Conservation (phyloP, 2,329 filamentous ascomycete species). For the Emericellopsis atlantica region DNA sequence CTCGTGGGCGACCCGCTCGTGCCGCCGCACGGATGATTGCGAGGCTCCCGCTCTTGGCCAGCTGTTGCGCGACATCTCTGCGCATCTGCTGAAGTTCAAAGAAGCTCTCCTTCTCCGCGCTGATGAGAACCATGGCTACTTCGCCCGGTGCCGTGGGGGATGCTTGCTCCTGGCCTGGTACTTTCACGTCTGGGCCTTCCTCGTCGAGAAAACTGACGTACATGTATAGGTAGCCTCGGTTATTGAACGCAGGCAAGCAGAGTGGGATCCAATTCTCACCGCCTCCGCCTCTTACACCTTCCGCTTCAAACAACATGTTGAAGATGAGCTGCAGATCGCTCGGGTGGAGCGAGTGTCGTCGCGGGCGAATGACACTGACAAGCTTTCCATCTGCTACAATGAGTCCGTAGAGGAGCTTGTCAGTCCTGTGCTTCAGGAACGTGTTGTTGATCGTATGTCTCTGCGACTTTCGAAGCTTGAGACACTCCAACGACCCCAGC, state of each 20-base stretch:
- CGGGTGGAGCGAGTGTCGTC: conserved; percentile 89
- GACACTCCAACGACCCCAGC: conserved; percentile 80
- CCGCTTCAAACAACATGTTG: conserved; percentile 97
- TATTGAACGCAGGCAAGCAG: conserved; percentile 94
- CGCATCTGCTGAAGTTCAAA: conserved; percentile 72
- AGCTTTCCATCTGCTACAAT: conserved; percentile 86
- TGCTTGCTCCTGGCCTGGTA: conserved; percentile 13
- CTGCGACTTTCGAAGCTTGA: conserved; percentile 84
- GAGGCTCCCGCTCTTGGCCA: conserved; percentile 66
- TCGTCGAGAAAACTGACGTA: conserved; percentile 90
- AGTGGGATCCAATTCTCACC: conserved; percentile 97
- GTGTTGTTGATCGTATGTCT: conserved; percentile 76
- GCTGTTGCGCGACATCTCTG: conserved; percentile 50
- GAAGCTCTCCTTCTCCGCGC: conserved; percentile 85
- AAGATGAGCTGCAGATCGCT: conserved; percentile 94
- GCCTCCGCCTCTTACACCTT: conserved; percentile 75
- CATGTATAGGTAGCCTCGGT: conserved; percentile 94
- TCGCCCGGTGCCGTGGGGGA: conserved; percentile 53
- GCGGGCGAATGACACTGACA: conserved; percentile 88
- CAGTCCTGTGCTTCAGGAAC: conserved; percentile 65
- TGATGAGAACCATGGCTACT: conserved; percentile 87
- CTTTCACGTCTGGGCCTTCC: conserved; percentile 25
- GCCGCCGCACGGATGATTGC: conserved; percentile 62
- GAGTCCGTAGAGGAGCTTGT: conserved; percentile 78
- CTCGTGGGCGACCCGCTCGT: conserved; percentile 54